Percentiles rank a stretch among this genome's conserved stretches.
phyloP scores from a whole-genome alignment of 139 green algal species.

The Helicosporidium sp. region DNA sequence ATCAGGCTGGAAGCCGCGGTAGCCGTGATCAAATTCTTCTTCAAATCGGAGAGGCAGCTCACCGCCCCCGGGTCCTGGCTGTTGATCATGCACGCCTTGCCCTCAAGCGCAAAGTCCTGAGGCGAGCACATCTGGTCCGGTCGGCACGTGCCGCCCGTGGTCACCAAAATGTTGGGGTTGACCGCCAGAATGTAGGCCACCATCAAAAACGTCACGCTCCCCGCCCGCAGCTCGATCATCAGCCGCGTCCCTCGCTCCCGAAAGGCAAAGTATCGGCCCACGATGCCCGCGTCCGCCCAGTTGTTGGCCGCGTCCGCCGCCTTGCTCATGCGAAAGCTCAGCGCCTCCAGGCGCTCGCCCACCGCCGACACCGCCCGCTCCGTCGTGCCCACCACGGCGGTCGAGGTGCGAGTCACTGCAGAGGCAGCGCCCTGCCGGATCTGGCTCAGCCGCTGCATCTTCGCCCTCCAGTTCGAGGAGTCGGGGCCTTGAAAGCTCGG shows the following conservation, averaged over 20 bases:
- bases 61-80: constrained; percentile 1
- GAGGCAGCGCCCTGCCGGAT: no score
- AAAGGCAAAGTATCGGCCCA: constrained; percentile 39
- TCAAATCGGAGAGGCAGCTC: constrained; percentile 11
- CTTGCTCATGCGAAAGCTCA: no score
- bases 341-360: no score
- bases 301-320: no score
- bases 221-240: constrained; percentile 41
- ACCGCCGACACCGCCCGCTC: not conserved
- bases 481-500: no score
- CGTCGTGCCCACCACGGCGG: not conserved
- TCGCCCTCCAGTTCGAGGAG: no score
- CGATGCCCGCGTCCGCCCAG: no score
- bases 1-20: constrained; percentile 44
- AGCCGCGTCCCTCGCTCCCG: constrained; percentile 30
- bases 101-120: not conserved
- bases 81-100: constrained; percentile 9
- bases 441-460: no score
- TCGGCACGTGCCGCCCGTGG: constrained; percentile 44
- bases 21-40: constrained; percentile 36
- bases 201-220: constrained; percentile 61
- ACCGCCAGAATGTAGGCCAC: constrained; percentile 55
- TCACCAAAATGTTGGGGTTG: constrained; percentile 41
- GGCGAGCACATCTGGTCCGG: constrained; percentile 21
- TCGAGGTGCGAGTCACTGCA: no score